Evolutionary conservation across 164 flowering plant genomes (phyloP).

Genomic region (Houttuynia cordata): DNA sequence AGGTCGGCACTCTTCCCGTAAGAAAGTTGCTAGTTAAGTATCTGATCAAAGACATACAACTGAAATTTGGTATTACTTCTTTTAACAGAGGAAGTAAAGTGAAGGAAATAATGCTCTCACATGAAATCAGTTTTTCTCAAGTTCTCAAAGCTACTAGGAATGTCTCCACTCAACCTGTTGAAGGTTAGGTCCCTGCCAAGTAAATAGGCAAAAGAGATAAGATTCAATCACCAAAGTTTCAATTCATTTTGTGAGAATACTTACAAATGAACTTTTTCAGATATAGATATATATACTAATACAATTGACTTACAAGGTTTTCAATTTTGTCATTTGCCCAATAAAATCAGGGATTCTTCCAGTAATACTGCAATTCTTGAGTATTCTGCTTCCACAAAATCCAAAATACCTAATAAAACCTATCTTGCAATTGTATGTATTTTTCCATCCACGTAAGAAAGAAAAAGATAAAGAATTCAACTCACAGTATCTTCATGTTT

Average conservation of each 20-base stretch:
- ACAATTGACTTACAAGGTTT: conserved; percentile 6
- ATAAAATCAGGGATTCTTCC: conserved; percentile 49
- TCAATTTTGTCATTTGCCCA: conserved; percentile 27
- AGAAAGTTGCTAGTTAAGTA: conserved; percentile 53
- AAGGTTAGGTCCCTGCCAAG: conserved; percentile 60
- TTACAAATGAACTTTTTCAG: not conserved
- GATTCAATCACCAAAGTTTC: not conserved
- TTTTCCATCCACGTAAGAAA: not conserved
- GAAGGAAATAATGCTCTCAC: conserved; percentile 21
- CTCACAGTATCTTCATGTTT: conserved; percentile 38
- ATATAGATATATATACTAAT: not conserved
- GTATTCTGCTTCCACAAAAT: conserved; percentile 20
- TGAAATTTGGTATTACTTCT: not conserved
- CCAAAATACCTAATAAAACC: not conserved
- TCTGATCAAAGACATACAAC: conserved; percentile 21
- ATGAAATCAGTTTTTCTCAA: conserved; percentile 16
- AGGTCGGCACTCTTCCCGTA: conserved; percentile 44
- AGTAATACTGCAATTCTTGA: conserved; percentile 50
- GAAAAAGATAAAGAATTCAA: conserved; percentile 13
- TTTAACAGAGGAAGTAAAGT: not conserved
- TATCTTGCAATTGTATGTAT: not conserved
- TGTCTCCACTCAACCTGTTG: conserved; percentile 43
- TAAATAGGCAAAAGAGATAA: not conserved
- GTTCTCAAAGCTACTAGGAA: conserved; percentile 24
- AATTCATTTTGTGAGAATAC: not conserved